phyloP scores from a whole-genome alignment of 176 grass and related monocot species.

The Guadua angustifolia region DNA sequence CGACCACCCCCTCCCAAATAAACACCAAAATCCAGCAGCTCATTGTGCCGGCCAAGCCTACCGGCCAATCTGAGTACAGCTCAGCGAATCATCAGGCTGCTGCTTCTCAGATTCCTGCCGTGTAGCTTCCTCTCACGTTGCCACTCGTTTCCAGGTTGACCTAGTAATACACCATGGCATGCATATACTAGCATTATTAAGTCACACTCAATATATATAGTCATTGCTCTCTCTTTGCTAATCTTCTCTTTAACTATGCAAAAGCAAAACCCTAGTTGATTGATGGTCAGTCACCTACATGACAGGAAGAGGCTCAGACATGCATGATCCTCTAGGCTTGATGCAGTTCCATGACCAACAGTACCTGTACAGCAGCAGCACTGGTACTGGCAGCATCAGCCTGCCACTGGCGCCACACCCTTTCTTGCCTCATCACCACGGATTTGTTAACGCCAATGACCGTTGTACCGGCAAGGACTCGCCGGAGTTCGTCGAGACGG shows the following conservation, averaged over 20 bases:
- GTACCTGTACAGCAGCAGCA: slow-evolving; percentile 34
- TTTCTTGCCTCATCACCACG: slow-evolving; percentile 33
- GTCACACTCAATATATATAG: background rate
- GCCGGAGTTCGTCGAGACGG: slow-evolving; percentile 20
- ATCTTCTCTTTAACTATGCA: background rate
- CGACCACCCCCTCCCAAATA: background rate
- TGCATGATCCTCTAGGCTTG: slow-evolving; percentile 53
- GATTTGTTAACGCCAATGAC: background rate
- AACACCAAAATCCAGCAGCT: slow-evolving; percentile 19
- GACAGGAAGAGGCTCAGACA: slow-evolving; percentile 46
- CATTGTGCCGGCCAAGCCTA: slow-evolving; percentile 42
- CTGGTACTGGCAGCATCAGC: background rate
- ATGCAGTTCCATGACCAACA: slow-evolving; percentile 55
- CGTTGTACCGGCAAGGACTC: slow-evolving; percentile 29
- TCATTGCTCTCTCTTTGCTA: background rate
- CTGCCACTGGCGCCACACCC: slow-evolving; percentile 36
- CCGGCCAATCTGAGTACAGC: slow-evolving; percentile 34
- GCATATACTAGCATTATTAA: background rate
- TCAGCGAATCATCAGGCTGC: slow-evolving; percentile 3
- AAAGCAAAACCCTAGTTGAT: slow-evolving; percentile 45
- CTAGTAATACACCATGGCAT: slow-evolving; percentile 19
- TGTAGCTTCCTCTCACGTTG: slow-evolving; percentile 19
- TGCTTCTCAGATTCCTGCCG: slow-evolving; percentile 48
- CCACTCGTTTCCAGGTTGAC: slow-evolving; percentile 49
- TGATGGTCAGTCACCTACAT: slow-evolving; percentile 23